Base-by-base conservation (phyloP, 805 yeast species). In the Yarrowia sp. region DNA sequence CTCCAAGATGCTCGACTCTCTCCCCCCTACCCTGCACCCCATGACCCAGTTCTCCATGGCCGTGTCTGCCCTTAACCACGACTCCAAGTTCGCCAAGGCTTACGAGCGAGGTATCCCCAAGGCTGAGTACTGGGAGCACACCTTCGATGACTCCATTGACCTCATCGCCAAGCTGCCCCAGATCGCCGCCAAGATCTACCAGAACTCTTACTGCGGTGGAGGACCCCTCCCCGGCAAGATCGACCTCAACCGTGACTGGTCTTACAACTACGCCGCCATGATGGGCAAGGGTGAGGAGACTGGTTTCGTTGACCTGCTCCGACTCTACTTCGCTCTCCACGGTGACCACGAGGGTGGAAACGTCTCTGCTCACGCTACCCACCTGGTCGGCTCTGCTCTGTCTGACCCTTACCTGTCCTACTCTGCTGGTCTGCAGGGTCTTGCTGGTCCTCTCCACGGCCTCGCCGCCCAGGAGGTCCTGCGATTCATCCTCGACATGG, bases 341-440 rank as follows among this genome's bases (percentile, higher is more conserved):
- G 84, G 91, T 65, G 96, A 89, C 76, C 96, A 89, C 80, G 96
- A 89, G 81, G 96, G 95, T 79, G 95, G 95, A 77, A 88, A 88
- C 75, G 95, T 88, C 67, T 86, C 91, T 68, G 95, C 95, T 57
- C 95, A 88, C 80, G 86, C 95, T 69, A 88, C 95, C 66, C 93
- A 89, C 78, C 79, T 88, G 74, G 95, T 88, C 68, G 95, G 95
- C 71, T 87, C 92, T 10, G 92, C 95, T 47, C 80, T 88, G 69
- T 84, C 90, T 35, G 86, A 90, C 50, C 93, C 95, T 72, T 89
- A 80, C 82, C 80, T 89, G 68, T 86, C 92, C 44, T 80, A 86
- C 66, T 87, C 95, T 65, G 92, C 95, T 57, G 95, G 95, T 78
- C 76, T 88, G 77, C 86, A 87, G 78, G 95, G 95, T 77, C 81